Evolutionary conservation across 441 rosid genomes (phyloP), one percentile per base, ranked within the genome.

Genomic region (Dalechampia spathulata): DNA sequence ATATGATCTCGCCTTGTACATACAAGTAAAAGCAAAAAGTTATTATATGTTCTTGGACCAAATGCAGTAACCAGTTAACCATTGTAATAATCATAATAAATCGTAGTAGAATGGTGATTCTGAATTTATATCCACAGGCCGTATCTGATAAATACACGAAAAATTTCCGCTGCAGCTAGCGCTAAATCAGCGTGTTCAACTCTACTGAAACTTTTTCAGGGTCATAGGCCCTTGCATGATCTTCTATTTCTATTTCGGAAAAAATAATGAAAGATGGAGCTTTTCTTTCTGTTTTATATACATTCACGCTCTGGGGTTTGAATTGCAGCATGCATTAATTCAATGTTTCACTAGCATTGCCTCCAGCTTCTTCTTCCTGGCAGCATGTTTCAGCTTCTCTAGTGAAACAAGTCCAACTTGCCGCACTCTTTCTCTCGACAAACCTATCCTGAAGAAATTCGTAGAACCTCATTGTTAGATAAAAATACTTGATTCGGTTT

Each of bases 341-440:
- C 70, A 82, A 15, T 74, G 87, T 72, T 82, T 82, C 71, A 85
- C 72, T 9, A 89, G 62, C 96, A 89, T 67, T 53, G 92, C 84
- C 63, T 89, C 88, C 87, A 83, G 79, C 72, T 72, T 78, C 55
- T 75, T 79, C 79, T 79, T 83, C 81, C 93, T 90, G 1, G 99
- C 97, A 2, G 81, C 88, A 36, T 82, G 79, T 72, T 90, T 87
- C 67, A 93, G 82, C 70, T 87, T 93, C 91, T 87, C 96, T 15
- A 90, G 66, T 0, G 97, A 90, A 9, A 93, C 95, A 11, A 90
- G 97, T 36, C 97, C 97, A 1, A 90, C 81, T 66, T 93, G 95
- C 73, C 99, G 65, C 6, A 85, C 97, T 65, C 97, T 77, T 73
- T 87, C 99, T 67, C 99, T 71, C n/a, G 99, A 93, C 69, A 93